Base-by-base conservation (phyloP, 805 yeast species). In the Saccharomycopsis javanensis region DNA sequence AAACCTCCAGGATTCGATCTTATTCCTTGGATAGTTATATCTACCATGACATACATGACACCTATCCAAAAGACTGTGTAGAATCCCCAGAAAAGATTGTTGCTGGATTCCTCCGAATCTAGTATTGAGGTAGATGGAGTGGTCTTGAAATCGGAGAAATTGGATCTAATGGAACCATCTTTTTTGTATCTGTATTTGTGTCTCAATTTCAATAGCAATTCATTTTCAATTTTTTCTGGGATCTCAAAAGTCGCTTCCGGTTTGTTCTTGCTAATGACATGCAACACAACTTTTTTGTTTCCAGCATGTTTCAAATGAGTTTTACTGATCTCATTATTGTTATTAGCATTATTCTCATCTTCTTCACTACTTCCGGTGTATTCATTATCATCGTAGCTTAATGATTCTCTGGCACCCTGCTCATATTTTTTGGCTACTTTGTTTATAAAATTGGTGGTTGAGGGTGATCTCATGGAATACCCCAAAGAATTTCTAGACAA, bases 31-130 rank as follows among this genome's bases (percentile, higher is more conserved):
- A 83, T 71, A 7, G 82, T 64, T 20, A 78, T 77, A 58, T 81
- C 80, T 31, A 82, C 64, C 57, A 81, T 77, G 38, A 77, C 67
- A 57, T 84, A 74, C 27, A 78, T 82, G 4, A 83, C 77, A 4
- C 80, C 79, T 56, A 87, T 71, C 96, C 96, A 88, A 61, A 82
- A 81, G 53, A 90, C 77, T 4, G 88, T 84, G 68, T 82, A 92
- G 59, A 94, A 78, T 1, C 98, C 98, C 63, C 79, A 82, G 67
- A 88, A 90, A 56, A 64, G 65, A 11, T 69, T 62, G 8, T 58
- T 55, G 35, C 54, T 60, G 6, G 55, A 55, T 13, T 56, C 33
- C 0, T 65, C 59, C 16, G 59, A 56, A 28, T 68, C 72, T 48
- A 69, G 55, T 1, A 69, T 59, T 2, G 67, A 62, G 10, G 60